A percentile compares a stretch with the other conserved stretches of the same genome.
These are phyloP conservation scores for Mortierella claussenii DNA, from an alignment of 192 early-diverging fungal species.

Conservation along the genomic window DNA sequence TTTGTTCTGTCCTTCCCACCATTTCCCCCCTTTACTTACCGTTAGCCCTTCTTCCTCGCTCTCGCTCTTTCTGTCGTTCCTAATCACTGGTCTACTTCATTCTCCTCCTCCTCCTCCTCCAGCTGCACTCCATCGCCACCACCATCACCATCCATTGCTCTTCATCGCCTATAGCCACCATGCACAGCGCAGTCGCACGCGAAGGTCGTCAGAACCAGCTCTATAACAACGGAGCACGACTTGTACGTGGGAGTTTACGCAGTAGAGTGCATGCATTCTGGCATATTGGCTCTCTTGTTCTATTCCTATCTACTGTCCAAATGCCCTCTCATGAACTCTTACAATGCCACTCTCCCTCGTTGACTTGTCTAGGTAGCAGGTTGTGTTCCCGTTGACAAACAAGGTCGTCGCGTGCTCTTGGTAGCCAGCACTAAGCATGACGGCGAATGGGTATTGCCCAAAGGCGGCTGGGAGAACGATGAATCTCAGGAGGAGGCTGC, in stretches of 20 bases:
- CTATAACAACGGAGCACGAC: slow-evolving; percentile 35
- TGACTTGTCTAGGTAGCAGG: slow-evolving; percentile 57
- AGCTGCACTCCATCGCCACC: too few species aligned
- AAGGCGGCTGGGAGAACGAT: slow-evolving; percentile 74
- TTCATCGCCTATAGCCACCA: background rate
- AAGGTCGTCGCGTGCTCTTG: slow-evolving; percentile 57
- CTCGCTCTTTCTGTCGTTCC: too few species aligned
- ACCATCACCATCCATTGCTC: too few species aligned
- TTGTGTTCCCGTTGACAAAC: slow-evolving; percentile 63
- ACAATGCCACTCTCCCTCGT: background rate
- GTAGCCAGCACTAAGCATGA: slow-evolving; percentile 60
- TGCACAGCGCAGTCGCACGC: slow-evolving; percentile 6
- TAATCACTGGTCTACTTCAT: too few species aligned
- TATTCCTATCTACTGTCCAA: background rate
- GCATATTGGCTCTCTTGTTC: background rate
- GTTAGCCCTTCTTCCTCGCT: too few species aligned
- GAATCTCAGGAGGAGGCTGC: slow-evolving; percentile 68
- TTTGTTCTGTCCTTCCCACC: too few species aligned
- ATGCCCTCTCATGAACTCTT: background rate
- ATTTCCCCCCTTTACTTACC: too few species aligned
- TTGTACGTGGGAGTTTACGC: slow-evolving; percentile 23
- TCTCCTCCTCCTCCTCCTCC: too few species aligned
- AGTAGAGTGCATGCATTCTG: background rate
- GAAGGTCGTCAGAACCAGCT: slow-evolving; percentile 50
- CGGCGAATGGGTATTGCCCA: slow-evolving; percentile 65